Conservation (phyloP, 148 eudicot species). For the Persicaria maculosa region DNA sequence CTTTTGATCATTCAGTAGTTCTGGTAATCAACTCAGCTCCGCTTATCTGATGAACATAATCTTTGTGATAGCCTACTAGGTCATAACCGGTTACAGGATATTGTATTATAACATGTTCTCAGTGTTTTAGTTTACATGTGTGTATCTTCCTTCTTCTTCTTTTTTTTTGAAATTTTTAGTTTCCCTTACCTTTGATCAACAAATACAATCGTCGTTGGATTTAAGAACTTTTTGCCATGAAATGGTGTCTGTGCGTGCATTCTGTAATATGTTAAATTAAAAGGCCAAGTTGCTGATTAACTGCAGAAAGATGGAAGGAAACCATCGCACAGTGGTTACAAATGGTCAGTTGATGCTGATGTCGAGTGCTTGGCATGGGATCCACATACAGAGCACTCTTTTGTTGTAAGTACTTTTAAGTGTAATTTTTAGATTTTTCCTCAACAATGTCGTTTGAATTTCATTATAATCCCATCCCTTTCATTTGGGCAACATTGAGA, state of each 20-base stretch:
- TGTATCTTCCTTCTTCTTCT: not conserved
- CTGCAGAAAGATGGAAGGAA: conserved; percentile 83
- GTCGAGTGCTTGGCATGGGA: conserved; percentile 96
- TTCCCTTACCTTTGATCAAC: too few species aligned
- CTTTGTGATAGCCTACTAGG: not conserved
- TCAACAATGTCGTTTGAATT: not conserved
- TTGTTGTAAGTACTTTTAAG: conserved; percentile 48
- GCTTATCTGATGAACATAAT: not conserved
- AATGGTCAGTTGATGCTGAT: conserved; percentile 78
- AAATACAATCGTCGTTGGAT: not conserved
- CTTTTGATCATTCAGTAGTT: conserved; percentile 90
- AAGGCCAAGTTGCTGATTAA: conserved; percentile 11
- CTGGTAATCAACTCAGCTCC: conserved; percentile 47
- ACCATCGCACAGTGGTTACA: conserved; percentile 73
- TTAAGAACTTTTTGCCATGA: not conserved
- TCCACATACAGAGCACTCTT: conserved; percentile 74
- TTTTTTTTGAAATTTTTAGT: not conserved
- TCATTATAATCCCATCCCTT: conserved; percentile 7
- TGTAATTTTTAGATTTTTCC: not conserved
- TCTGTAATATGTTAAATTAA: not conserved
- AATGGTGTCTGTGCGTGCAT: not conserved
- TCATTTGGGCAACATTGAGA: not conserved
- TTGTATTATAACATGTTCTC: not conserved
- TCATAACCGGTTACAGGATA: not conserved
- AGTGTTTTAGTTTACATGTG: not conserved